These are phyloP conservation scores for Tubosaeta sp. DNA, from an alignment of 768 basidiomycete genomes.

Conservation along the genomic window DNA sequence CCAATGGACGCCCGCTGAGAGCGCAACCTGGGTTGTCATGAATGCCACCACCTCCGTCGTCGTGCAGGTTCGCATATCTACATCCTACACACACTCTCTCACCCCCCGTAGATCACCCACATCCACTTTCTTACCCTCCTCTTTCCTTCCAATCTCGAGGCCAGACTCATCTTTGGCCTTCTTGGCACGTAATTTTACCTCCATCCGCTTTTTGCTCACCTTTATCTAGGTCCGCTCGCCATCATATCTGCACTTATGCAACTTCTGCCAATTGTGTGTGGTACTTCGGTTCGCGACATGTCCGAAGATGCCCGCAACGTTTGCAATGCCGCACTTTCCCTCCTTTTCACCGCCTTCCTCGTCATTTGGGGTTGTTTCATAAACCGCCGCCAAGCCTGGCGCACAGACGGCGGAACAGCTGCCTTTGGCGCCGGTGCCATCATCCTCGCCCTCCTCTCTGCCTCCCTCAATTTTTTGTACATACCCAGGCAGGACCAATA, in stretches of 20 bases:
- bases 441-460: slow-evolving; percentile 74
- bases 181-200: slow-evolving; percentile 49
- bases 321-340: slow-evolving; percentile 93
- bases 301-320: slow-evolving; percentile 83
- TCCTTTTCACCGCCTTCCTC: slow-evolving; percentile 87
- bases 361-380: slow-evolving; percentile 91
- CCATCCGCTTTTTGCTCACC: not conserved
- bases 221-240: slow-evolving; percentile 69
- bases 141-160: slow-evolving; percentile 89
- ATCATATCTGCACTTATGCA: slow-evolving; percentile 80
- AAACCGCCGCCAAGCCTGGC: slow-evolving; percentile 90
- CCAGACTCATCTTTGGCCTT: slow-evolving; percentile 76
- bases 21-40: slow-evolving; percentile 81
- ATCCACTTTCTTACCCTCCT: slow-evolving; percentile 96
- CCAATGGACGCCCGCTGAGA: slow-evolving; percentile 59
- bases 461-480: slow-evolving; percentile 83
- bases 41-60: slow-evolving; percentile 80
- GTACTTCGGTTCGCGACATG: slow-evolving; percentile 40
- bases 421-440: slow-evolving; percentile 87
- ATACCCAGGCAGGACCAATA: slow-evolving; percentile 81
- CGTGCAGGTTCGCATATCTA: slow-evolving; percentile 61
- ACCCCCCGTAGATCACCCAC: slow-evolving; percentile 71
- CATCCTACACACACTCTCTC: not conserved
- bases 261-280: slow-evolving; percentile 59
- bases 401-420: slow-evolving; percentile 94